Evolutionary conservation across 768 basidiomycete genomes (phyloP).

Genomic region (Cantharellus anzutake): DNA sequence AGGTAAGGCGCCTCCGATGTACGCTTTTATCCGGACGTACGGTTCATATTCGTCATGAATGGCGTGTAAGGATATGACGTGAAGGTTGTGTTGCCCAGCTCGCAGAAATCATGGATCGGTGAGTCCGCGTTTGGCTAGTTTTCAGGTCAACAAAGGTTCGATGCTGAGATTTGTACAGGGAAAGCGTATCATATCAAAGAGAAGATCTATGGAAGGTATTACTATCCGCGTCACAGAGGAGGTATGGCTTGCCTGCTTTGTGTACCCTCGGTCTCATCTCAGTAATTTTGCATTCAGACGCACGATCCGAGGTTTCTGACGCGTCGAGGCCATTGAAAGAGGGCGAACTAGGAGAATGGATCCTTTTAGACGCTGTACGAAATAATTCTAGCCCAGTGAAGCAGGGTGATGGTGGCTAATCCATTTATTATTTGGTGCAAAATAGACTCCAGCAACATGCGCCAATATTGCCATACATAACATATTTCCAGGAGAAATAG

Average conservation of each 20-base stretch:
- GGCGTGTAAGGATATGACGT: slow-evolving; percentile 45
- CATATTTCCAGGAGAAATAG: slow-evolving; percentile 63
- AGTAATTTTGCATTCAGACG: slow-evolving; percentile 20
- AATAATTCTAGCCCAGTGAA: background rate
- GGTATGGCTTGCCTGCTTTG: too few relatives aligned
- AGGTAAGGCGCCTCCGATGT: slow-evolving; percentile 22
- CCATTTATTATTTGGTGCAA: too few relatives aligned
- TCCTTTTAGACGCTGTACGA: slow-evolving; percentile 66
- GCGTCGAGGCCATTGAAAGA: slow-evolving; percentile 46
- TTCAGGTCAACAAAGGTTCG: background rate
- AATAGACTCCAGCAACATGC: slow-evolving; percentile 77
- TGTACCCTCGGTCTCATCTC: too few relatives aligned
- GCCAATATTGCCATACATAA: slow-evolving; percentile 84
- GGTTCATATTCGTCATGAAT: background rate
- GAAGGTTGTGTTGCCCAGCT: slow-evolving; percentile 58
- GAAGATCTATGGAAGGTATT: slow-evolving; percentile 47
- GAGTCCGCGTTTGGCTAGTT: slow-evolving; percentile 8
- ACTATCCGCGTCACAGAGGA: slow-evolving; percentile 37
- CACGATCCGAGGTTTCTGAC: slow-evolving; percentile 45
- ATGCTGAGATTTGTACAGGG: slow-evolving; percentile 24
- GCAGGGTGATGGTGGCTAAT: background rate
- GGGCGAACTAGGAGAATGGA: slow-evolving; percentile 78
- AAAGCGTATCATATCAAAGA: slow-evolving; percentile 70
- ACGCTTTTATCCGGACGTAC: background rate
- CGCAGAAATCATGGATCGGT: slow-evolving; percentile 85